These are phyloP conservation scores for Chalciporus piperatus DNA, from an alignment of 768 basidiomycete species.

Conservation along the genomic window DNA sequence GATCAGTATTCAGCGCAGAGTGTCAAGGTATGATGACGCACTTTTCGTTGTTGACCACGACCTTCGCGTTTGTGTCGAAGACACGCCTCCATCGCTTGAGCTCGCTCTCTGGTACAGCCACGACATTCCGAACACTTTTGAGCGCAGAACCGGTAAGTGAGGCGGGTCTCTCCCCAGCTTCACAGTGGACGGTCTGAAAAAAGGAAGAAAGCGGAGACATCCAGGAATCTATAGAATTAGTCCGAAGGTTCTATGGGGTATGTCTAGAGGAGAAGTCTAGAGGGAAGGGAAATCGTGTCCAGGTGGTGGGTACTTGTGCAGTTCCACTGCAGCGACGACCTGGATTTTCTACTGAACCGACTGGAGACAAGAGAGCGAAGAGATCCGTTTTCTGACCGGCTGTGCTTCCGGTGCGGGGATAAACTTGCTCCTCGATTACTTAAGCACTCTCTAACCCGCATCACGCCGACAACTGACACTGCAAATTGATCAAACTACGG, in stretches of 20 bases:
- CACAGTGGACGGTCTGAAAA: conserved; percentile 54
- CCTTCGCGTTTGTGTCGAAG: conserved; percentile 82
- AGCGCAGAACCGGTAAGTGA: conserved; percentile 55
- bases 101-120: conserved; percentile 77
- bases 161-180: conserved; percentile 38
- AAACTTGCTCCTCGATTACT: conserved; percentile 23
- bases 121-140: conserved; percentile 62
- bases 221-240: conserved; percentile 26
- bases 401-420: conserved; percentile 31
- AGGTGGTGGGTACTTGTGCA: conserved; percentile 14
- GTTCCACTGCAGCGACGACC: conserved; percentile 7
- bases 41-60: conserved; percentile 75
- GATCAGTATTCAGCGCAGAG: conserved; percentile 20
- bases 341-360: conserved; percentile 11
- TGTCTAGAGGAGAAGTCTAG: conserved; percentile 20
- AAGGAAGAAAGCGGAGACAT: conserved; percentile 43
- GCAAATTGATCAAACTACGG: too few species aligned
- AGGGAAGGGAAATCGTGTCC: conserved; percentile 10
- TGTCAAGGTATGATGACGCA: conserved; percentile 39
- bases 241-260: conserved; percentile 35
- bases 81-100: conserved; percentile 84
- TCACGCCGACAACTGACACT: not conserved
- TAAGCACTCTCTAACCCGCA: conserved; percentile 32
- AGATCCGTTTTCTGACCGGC: not conserved
- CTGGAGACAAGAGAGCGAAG: not conserved